Evolutionary conservation across 1,139 yeast genomes (phyloP), one percentile per base, ranked within the genome.

Genomic region (Magnusiomyces tetraspermus): DNA sequence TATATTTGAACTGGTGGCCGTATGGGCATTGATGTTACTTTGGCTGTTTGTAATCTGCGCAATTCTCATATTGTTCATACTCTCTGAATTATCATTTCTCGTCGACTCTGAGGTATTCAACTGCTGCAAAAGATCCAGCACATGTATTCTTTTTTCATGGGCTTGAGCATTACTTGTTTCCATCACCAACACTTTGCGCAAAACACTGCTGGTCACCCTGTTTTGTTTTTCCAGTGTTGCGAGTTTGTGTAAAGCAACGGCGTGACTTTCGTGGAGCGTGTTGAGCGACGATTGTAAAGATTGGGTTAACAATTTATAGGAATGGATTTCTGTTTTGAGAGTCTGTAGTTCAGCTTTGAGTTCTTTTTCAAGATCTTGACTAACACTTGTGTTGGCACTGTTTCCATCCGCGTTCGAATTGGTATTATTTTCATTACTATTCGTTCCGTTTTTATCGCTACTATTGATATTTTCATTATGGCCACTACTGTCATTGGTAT

Each of bases 11-110:
- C n/a, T n/a, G n/a, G n/a, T n/a, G n/a, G n/a, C n/a, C n/a, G n/a
- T n/a, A n/a, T n/a, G n/a, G n/a, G n/a, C n/a, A n/a, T n/a, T n/a
- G n/a, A n/a, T n/a, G n/a, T n/a, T n/a, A n/a, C n/a, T n/a, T n/a
- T n/a, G n/a, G n/a, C n/a, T n/a, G n/a, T n/a, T n/a, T n/a, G n/a
- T n/a, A n/a, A n/a, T n/a, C n/a, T n/a, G n/a, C n/a, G n/a, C n/a
- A n/a, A n/a, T n/a, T n/a, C n/a, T n/a, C n/a, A n/a, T n/a, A n/a
- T n/a, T n/a, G n/a, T n/a, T n/a, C n/a, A n/a, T n/a, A n/a, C n/a
- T n/a, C n/a, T n/a, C n/a, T n/a, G 54, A 52, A 17, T 46, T 26
- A 22, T 52, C 54, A 28, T 52, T 52, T 17, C 54, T 45, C 19
- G 54, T 48, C n/a, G 38, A 46, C 11, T 45, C 48, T 2, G 36